phyloP scores from a whole-genome alignment of 2,329 filamentous ascomycete genomes.

The Fusarium sp. region DNA sequence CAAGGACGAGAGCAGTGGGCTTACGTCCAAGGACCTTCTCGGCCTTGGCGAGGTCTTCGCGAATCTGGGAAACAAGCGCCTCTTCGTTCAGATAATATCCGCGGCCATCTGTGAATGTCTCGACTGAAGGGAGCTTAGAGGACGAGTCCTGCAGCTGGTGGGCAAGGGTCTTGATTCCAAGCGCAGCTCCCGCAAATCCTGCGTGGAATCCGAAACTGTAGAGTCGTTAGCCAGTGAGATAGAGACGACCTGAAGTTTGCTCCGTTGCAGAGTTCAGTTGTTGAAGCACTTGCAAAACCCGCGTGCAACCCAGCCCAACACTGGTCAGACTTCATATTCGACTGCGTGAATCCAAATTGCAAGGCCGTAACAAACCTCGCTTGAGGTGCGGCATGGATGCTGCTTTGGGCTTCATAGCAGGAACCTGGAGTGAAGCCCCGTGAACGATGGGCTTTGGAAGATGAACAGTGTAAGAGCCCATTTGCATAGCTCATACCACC shows the following conservation, averaged over 20 bases:
- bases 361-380: not conserved
- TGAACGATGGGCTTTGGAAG: not conserved
- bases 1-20: conserved; percentile 84
- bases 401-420: not conserved
- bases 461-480: not conserved
- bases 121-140: conserved; percentile 66
- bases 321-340: not conserved
- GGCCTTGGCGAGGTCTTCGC: conserved; percentile 66
- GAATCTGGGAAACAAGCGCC: conserved; percentile 57
- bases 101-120: conserved; percentile 54
- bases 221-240: not conserved
- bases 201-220: conserved; percentile 74
- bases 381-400: not conserved
- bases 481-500: not conserved
- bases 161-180: conserved; percentile 83
- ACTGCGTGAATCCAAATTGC: not conserved
- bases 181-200: conserved; percentile 77
- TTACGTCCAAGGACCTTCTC: conserved; percentile 74
- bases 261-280: not conserved
- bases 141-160: conserved; percentile 80
- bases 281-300: not conserved
- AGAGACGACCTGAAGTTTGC: not conserved
- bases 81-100: conserved; percentile 76
- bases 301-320: not conserved
- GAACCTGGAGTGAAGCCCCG: not conserved